Conservation (phyloP, 1,284 basidiomycete species). For the Trametes sp. region DNA sequence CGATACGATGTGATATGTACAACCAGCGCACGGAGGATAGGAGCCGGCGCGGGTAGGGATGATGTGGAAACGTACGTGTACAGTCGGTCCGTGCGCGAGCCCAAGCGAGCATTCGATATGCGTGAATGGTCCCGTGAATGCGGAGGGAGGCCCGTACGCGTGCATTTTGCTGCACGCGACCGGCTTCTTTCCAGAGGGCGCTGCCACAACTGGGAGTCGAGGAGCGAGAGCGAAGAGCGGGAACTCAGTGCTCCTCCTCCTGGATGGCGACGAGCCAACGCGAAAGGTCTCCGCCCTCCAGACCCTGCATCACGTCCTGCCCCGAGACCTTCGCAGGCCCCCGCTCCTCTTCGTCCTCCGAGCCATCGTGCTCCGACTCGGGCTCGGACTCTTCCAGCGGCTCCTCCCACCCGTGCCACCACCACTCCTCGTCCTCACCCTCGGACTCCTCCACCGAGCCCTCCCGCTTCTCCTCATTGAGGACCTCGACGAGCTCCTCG, state of each 20-base stretch:
- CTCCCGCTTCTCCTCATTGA: conserved; percentile 3
- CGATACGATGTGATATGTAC: not conserved
- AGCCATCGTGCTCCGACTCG: not conserved
- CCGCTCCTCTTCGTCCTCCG: conserved; percentile 4
- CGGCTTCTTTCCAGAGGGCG: not conserved
- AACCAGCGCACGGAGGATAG: not conserved
- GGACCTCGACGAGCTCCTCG: conserved; percentile 28
- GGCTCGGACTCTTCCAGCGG: conserved; percentile 20
- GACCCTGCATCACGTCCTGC: not conserved
- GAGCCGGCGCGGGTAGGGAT: not conserved
- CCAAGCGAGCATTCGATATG: not conserved
- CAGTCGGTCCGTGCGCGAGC: conserved; percentile 3
- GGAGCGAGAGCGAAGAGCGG: not conserved
- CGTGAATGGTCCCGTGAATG: not conserved
- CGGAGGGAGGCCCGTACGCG: not conserved
- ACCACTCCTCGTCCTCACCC: conserved; percentile 33
- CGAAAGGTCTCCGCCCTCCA: not conserved
- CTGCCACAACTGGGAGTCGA: too few species aligned
- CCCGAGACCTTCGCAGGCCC: conserved; percentile 5
- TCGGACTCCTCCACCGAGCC: conserved; percentile 5
- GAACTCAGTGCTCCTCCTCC: conserved; percentile 11
- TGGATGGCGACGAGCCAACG: conserved; percentile 14
- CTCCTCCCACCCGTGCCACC: conserved; percentile 39
- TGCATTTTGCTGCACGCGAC: not conserved
- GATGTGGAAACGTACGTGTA: not conserved